These are phyloP conservation scores for Calocybe gangraenosa DNA, from an alignment of 768 basidiomycete species.

Conservation along the genomic window DNA sequence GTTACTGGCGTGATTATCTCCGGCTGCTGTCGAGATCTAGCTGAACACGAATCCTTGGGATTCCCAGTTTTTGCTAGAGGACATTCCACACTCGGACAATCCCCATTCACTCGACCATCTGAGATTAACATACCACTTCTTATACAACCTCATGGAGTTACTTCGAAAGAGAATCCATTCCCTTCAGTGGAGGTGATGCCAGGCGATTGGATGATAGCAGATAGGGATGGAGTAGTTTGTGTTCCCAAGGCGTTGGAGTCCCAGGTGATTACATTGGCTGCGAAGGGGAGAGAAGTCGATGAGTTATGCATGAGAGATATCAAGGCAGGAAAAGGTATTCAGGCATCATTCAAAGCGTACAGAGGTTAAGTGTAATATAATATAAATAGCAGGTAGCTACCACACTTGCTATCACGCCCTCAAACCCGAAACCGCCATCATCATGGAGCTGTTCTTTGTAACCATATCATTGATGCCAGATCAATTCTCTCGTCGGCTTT, in stretches of 20 bases:
- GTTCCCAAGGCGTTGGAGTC: constrained; percentile 53
- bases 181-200: constrained; percentile 58
- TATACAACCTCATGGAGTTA: constrained; percentile 37
- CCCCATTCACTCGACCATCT: constrained; percentile 78
- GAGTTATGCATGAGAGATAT: constrained; percentile 73
- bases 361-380: constrained; percentile 35
- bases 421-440: constrained; percentile 2
- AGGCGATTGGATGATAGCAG: constrained; percentile 82
- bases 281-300: constrained; percentile 60
- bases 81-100: constrained; percentile 83
- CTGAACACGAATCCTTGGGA: constrained; percentile 62
- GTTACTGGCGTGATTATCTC: constrained; percentile 77
- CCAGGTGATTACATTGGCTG: constrained; percentile 56
- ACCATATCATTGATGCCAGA: not conserved
- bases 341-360: constrained; percentile 74
- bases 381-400: not conserved
- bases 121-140: constrained; percentile 64
- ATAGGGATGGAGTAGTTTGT: constrained; percentile 86
- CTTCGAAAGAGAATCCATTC: constrained; percentile 36
- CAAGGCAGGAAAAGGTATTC: constrained; percentile 65
- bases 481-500: not conserved
- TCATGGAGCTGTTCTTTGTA: not conserved
- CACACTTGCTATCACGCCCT: not conserved
- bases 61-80: constrained; percentile 85
- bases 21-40: constrained; percentile 80